These are phyloP conservation scores for Miamiensis avidus DNA, from an alignment of 169 alveolate genomes.

Conservation along the genomic window DNA sequence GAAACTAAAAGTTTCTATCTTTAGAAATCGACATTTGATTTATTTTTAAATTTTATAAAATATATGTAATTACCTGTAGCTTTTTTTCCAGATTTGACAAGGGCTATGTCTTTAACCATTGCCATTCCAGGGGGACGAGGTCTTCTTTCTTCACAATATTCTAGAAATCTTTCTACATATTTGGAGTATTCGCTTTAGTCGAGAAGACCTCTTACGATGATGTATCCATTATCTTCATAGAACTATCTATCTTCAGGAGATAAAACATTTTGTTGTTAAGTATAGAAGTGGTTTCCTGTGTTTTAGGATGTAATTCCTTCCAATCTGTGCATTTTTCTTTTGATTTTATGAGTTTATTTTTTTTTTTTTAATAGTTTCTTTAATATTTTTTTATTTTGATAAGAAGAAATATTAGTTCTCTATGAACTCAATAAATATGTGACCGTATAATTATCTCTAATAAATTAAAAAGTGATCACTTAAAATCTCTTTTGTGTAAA, in stretches of 20 bases:
- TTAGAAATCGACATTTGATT: background rate
- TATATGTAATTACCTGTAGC: background rate
- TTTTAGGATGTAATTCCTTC: background rate
- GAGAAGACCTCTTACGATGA: constrained; percentile 19
- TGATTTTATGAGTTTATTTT: too few relatives aligned
- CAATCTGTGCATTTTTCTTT: background rate
- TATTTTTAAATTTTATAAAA: too few relatives aligned
- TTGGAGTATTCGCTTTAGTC: background rate
- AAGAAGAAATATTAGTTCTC: too few relatives aligned
- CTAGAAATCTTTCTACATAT: constrained; percentile 15
- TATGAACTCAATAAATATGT: too few relatives aligned
- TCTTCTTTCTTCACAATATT: constrained; percentile 29
- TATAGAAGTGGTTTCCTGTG: too few relatives aligned
- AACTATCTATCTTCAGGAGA: background rate
- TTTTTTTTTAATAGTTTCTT: too few relatives aligned
- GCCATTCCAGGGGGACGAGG: constrained; percentile 12
- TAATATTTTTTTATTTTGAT: too few relatives aligned
- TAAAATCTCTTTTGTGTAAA: too few relatives aligned
- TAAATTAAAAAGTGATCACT: too few relatives aligned
- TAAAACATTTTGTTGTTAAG: background rate
- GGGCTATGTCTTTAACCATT: constrained; percentile 20
- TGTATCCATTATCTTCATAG: constrained; percentile 22
- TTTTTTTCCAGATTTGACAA: constrained; percentile 19
- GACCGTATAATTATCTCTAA: too few relatives aligned
- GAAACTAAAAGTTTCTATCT: too few relatives aligned